Conservation (phyloP, 1,139 yeast genomes). For the Groenewaldozyma auringiensis region DNA sequence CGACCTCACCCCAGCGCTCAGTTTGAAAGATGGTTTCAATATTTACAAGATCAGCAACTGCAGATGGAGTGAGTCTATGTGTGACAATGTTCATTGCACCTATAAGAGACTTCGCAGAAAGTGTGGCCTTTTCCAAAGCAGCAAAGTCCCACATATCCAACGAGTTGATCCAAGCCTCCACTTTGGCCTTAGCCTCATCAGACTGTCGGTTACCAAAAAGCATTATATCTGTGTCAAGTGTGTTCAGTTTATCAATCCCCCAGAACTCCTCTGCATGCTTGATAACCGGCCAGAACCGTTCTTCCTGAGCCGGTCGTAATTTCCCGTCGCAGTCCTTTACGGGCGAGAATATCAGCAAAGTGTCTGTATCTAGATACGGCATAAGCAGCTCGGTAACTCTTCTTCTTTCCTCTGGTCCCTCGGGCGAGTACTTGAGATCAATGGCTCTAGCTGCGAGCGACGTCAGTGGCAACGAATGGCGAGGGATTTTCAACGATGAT, state of each 20-base stretch:
- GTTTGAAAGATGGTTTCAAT: constrained; percentile 82
- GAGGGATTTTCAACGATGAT: constrained; percentile 63
- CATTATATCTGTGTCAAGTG: constrained; percentile 78
- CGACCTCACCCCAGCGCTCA: constrained; percentile 94
- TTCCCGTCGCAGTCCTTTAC: constrained; percentile 72
- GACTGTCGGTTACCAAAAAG: constrained; percentile 72
- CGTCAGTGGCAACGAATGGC: constrained; percentile 78
- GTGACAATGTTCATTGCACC: constrained; percentile 43
- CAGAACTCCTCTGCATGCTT: constrained; percentile 57
- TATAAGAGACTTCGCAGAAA: constrained; percentile 78
- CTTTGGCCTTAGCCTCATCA: constrained; percentile 53
- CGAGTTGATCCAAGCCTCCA: constrained; percentile 52
- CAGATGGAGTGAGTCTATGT: constrained; percentile 46
- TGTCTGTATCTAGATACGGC: constrained; percentile 88
- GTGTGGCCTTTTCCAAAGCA: constrained; percentile 80
- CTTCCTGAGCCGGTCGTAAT: constrained; percentile 68
- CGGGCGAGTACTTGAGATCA: constrained; percentile 37
- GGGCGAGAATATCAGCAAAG: constrained; percentile 83
- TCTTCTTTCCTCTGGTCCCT: constrained; percentile 20
- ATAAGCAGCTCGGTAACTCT: constrained; percentile 37
- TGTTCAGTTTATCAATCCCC: constrained; percentile 41
- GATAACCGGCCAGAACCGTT: constrained; percentile 67
- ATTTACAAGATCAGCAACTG: constrained; percentile 68
- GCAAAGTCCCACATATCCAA: constrained; percentile 72
- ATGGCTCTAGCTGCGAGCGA: constrained; percentile 81